These are phyloP conservation scores for Somion occarium DNA, from an alignment of 1,284 basidiomycete species.

Conservation along the genomic window DNA sequence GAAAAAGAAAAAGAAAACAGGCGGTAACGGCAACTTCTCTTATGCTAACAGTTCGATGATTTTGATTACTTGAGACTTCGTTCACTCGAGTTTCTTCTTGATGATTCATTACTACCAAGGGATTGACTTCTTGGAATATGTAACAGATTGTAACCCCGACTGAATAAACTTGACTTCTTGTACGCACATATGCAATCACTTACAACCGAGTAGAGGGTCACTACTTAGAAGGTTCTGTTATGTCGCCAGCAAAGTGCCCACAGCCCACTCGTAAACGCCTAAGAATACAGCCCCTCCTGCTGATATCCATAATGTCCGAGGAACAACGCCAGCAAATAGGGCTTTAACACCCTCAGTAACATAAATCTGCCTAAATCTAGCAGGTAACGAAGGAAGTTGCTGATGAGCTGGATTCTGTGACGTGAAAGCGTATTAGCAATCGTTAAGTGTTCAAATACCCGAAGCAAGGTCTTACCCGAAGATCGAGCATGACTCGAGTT, in stretches of 20 bases:
- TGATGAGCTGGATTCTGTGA: slow-evolving; percentile 45
- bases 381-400: slow-evolving; percentile 48
- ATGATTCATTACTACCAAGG: background rate
- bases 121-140: background rate
- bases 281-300: slow-evolving; percentile 96
- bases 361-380: slow-evolving; percentile 65
- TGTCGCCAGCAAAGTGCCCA: slow-evolving; percentile 15
- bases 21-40: too few relatives aligned
- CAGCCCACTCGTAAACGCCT: slow-evolving; percentile 82
- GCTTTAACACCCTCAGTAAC: slow-evolving; percentile 68
- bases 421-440: too few relatives aligned
- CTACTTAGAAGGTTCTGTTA: background rate
- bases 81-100: background rate
- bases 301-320: slow-evolving; percentile 93
- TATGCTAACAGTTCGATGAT: too few relatives aligned
- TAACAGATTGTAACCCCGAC: background rate
- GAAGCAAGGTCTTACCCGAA: slow-evolving; percentile 68
- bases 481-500: slow-evolving; percentile 95
- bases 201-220: background rate
- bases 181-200: background rate
- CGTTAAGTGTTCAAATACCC: too few relatives aligned
- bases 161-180: background rate
- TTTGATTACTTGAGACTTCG: background rate
- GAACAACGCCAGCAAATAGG: slow-evolving; percentile 86
- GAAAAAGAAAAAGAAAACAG: too few relatives aligned